A percentile compares a stretch with the other conserved stretches of the same genome.
Evolutionary conservation across 257 asterid genomes (phyloP).

Genomic region (Salvia hispanica): DNA sequence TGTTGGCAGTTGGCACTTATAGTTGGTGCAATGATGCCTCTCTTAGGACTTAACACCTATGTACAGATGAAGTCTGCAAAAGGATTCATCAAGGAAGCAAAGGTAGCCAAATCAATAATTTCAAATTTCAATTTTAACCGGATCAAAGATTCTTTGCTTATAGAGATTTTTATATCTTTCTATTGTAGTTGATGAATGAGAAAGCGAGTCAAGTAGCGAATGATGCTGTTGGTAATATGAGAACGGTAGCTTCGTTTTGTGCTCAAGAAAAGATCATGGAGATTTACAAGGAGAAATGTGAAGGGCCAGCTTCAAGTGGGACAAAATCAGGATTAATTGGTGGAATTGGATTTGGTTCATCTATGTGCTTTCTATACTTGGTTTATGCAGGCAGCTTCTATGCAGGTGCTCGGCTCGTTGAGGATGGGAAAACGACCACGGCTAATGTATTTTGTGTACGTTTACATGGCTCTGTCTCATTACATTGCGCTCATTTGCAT

Average conservation of each 20-base stretch:
- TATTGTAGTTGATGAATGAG: constrained; percentile 55
- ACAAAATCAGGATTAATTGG: constrained; percentile 54
- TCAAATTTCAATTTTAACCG: too few relatives aligned
- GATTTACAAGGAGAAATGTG: constrained; percentile 53
- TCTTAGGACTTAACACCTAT: constrained; percentile 38
- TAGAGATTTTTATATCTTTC: not conserved
- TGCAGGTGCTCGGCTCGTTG: constrained; percentile 64
- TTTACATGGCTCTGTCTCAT: not conserved
- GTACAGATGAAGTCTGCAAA: constrained; percentile 37
- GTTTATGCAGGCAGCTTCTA: constrained; percentile 67
- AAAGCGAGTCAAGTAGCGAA: constrained; percentile 72
- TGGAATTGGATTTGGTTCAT: constrained; percentile 64
- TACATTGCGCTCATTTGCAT: not conserved
- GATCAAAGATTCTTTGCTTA: too few relatives aligned
- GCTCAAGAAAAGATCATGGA: constrained; percentile 61
- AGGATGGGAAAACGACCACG: constrained; percentile 50
- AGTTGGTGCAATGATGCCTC: constrained; percentile 43
- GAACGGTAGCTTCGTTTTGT: constrained; percentile 76
- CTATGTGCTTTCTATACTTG: constrained; percentile 43
- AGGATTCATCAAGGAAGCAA: constrained; percentile 44
- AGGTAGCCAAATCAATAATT: constrained; percentile 29
- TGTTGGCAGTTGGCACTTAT: constrained; percentile 60
- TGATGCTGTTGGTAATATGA: constrained; percentile 67
- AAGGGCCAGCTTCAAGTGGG: constrained; percentile 52
- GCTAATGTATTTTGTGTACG: constrained; percentile 66